phyloP scores from a whole-genome alignment of 306 rosid species.

The Rubus idaeus region DNA sequence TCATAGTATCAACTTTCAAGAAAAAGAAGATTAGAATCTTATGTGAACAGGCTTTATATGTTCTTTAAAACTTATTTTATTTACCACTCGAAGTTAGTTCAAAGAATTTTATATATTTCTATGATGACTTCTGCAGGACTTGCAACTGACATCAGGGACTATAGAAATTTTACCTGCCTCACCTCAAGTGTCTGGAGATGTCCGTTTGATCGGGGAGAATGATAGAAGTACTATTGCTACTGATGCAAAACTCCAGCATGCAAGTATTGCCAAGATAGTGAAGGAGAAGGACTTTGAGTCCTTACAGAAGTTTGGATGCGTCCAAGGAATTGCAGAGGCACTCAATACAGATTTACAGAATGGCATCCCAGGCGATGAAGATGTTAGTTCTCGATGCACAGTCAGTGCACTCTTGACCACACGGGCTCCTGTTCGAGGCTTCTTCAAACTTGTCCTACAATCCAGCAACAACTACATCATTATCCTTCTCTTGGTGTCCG shows the following conservation, averaged over 20 bases:
- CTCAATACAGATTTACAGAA: conserved; percentile 6
- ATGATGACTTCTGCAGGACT: background rate
- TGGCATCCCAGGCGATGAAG: conserved; percentile 17
- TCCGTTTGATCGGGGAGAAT: background rate
- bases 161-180: background rate
- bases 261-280: background rate
- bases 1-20: background rate
- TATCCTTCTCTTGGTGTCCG: conserved; percentile 10
- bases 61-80: background rate
- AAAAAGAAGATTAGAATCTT: background rate
- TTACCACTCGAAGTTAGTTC: background rate
- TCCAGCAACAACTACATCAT: conserved; percentile 13
- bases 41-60: background rate
- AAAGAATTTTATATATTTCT: background rate
- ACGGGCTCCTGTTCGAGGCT: background rate
- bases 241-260: conserved; percentile 14
- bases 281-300: conserved; percentile 2
- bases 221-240: background rate
- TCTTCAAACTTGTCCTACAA: background rate
- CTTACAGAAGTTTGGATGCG: conserved; percentile 17
- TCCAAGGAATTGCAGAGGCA: conserved; percentile 21
- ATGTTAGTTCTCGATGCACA: background rate
- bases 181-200: background rate
- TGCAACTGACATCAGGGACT: background rate
- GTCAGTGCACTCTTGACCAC: background rate